A percentile compares a stretch with the other conserved stretches of the same genome.
Evolutionary conservation across 2,329 filamentous ascomycete species (phyloP).

Genomic region (Trichoderma atroviride): DNA sequence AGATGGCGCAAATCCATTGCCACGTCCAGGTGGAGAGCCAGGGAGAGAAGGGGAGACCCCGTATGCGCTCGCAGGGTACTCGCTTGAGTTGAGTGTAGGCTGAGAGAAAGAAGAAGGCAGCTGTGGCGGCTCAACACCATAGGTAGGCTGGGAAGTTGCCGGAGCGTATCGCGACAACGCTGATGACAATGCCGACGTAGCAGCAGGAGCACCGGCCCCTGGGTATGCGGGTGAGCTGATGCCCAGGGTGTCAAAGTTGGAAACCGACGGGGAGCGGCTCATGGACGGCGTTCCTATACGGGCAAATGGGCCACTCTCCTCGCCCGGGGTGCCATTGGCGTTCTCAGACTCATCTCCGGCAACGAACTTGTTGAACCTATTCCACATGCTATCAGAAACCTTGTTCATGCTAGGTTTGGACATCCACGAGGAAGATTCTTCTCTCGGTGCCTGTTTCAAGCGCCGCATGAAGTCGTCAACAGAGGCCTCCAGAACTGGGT

Average conservation of each 20-base stretch:
- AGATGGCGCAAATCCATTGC: conserved; percentile 31
- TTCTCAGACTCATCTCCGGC: conserved; percentile 84
- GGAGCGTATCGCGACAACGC: conserved; percentile 41
- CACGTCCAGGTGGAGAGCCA: conserved; percentile 26
- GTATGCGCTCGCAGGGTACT: conserved; percentile 41
- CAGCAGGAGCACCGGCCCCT: conserved; percentile 39
- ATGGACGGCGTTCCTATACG: conserved; percentile 74
- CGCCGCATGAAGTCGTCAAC: conserved; percentile 84
- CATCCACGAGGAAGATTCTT: conserved; percentile 84
- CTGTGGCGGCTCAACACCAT: conserved; percentile 52
- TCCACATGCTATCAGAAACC: conserved; percentile 87
- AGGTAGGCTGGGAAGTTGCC: conserved; percentile 31
- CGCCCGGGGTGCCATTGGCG: conserved; percentile 62
- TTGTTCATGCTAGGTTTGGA: conserved; percentile 95
- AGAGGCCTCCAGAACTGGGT: conserved; percentile 69
- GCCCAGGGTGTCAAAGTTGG: conserved; percentile 75
- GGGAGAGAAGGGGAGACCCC: conserved; percentile 38
- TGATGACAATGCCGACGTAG: conserved; percentile 41
- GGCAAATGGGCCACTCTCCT: conserved; percentile 78
- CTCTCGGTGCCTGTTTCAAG: conserved; percentile 82
- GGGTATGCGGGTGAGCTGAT: conserved; percentile 45
- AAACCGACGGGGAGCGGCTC: conserved; percentile 71
- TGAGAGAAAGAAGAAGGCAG: conserved; percentile 42
- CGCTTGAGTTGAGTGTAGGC: conserved; percentile 36
- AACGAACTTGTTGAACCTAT: conserved; percentile 94